These are phyloP conservation scores for Fusarium pseudonygamai DNA, from an alignment of 2,329 filamentous ascomycete species.

Conservation along the genomic window DNA sequence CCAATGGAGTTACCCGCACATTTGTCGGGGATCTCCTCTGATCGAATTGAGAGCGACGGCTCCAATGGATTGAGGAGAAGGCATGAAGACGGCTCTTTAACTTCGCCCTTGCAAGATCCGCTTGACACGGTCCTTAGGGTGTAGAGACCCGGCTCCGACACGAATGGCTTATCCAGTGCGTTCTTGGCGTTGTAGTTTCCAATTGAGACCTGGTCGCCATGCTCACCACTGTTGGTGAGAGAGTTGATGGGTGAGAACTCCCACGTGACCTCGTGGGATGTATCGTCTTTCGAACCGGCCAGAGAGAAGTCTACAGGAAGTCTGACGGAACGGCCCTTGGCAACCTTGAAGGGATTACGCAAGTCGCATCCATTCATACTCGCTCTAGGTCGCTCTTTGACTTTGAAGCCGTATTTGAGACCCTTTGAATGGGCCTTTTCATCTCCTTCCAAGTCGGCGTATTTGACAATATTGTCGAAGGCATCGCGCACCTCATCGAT, in stretches of 20 bases:
- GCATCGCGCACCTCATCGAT: constrained; percentile 93
- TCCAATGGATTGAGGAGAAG: constrained; percentile 90
- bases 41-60: constrained; percentile 77
- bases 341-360: constrained; percentile 82
- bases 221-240: constrained; percentile 75
- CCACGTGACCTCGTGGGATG: constrained; percentile 79
- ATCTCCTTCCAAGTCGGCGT: constrained; percentile 74
- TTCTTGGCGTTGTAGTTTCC: constrained; percentile 70
- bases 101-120: constrained; percentile 84
- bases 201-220: constrained; percentile 66
- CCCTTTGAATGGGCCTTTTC: constrained; percentile 70
- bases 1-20: constrained; percentile 95
- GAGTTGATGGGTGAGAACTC: constrained; percentile 80
- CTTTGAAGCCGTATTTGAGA: constrained; percentile 80
- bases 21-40: constrained; percentile 90
- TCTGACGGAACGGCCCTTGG: constrained; percentile 73
- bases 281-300: constrained; percentile 66
- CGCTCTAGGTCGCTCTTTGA: constrained; percentile 85
- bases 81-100: constrained; percentile 94
- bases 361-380: constrained; percentile 79
- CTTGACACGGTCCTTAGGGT: constrained; percentile 83
- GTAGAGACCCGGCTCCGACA: constrained; percentile 85
- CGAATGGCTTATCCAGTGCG: constrained; percentile 69
- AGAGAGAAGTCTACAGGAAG: constrained; percentile 78
- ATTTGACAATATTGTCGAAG: constrained; percentile 86